Evolutionary conservation across 176 grass and related monocot species (phyloP), one percentile per base, ranked within the genome.

Genomic region (Aegilops longissima): DNA sequence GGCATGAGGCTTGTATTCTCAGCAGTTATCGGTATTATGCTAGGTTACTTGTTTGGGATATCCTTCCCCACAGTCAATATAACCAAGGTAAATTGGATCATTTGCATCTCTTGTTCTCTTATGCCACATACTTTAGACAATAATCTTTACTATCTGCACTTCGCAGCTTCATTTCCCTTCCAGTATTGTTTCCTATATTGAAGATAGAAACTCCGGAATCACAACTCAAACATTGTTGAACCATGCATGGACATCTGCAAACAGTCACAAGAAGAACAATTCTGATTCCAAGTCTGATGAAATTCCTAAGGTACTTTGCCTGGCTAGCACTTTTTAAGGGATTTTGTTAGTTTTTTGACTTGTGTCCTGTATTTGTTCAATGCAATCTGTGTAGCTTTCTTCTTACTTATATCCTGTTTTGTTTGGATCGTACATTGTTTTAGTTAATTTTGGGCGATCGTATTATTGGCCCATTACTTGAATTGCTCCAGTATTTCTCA

Each of bases 201-300:
- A 95, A 91, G 93, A 98, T 74, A 92, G 85, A 82, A 90, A 98
- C 79, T 95, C 93, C 81, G 95, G 95, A 76, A 86, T 97, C 75
- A 95, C 91, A 87, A 97, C 89, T 12, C 95, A 97, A 69, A 95
- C 93, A 82, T 86, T 95, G 74, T 65, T 97, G 82, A 93, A 95
- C 72, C 95, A 95, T 68, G 93, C 95, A 21, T 95, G 85, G 93
- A 83, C 87, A 25, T 95, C 92, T 70, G 89, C 93, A 62, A 98
- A 95, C 82, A 94, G 62, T 85, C 91, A 70, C 69, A 92, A 93
- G 62, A 92, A 82, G 79, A 91, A 93, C 66, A 94, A 13, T 84
- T 85, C 93, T 78, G 78, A 86, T 75, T 86, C 92, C 40, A 88
- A 78, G 64, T 73, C 89, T 64, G 90, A 86, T 85, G 89, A 93